Percentiles rank a stretch among this genome's conserved stretches.
These are phyloP conservation scores for Sporothrix phasma DNA, from an alignment of 2,329 filamentous ascomycete species.

Conservation along the genomic window DNA sequence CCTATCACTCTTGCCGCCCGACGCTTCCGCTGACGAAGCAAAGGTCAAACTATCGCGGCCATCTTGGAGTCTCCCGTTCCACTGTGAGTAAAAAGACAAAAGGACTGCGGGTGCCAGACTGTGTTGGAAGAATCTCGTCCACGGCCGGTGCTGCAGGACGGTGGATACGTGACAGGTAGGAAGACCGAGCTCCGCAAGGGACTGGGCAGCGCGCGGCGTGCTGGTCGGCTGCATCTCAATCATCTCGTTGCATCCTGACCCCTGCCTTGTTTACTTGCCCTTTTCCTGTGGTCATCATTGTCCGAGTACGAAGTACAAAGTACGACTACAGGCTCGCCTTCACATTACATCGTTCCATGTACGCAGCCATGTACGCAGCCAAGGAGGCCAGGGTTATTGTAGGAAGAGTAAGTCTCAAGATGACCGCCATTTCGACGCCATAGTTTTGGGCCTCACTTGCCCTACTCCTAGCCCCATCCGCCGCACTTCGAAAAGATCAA, in stretches of 20 bases:
- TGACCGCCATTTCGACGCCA: neutral
- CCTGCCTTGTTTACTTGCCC: neutral
- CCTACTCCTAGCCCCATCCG: neutral
- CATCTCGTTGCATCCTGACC: neutral
- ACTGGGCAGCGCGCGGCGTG: neutral
- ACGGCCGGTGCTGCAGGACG: neutral
- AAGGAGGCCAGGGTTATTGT: neutral
- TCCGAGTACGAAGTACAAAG: too few relatives aligned
- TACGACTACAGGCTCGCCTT: too few relatives aligned
- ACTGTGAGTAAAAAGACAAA: neutral
- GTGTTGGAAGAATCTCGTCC: neutral
- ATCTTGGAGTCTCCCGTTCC: neutral
- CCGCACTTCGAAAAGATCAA: neutral
- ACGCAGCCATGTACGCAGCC: too few relatives aligned
- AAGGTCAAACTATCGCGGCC: neutral
- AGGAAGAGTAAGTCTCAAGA: neutral
- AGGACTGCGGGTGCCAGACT: neutral
- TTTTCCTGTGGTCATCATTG: neutral
- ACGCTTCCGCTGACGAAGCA: constrained; percentile 9
- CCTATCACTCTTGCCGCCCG: neutral
- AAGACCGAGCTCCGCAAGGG: too few relatives aligned
- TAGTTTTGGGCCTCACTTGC: neutral
- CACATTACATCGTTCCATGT: neutral
- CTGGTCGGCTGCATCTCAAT: neutral
- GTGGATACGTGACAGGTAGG: neutral